Conservation (phyloP, 139 green algal species). For the Desmodesmus armatus region DNA sequence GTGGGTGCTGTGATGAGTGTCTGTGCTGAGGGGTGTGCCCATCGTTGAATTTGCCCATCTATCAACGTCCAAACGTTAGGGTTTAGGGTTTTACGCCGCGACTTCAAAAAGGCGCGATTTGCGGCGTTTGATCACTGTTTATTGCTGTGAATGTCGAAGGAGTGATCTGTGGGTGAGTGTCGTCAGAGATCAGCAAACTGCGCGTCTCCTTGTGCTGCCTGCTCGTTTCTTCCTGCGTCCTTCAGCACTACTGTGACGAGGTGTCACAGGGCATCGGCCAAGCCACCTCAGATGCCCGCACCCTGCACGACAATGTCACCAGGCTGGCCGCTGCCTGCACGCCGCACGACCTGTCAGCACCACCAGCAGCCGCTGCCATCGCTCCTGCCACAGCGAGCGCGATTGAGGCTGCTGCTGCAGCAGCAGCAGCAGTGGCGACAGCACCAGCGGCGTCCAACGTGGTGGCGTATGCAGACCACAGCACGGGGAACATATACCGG, state of each 20-base stretch:
- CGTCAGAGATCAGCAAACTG: neutral
- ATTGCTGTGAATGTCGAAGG: neutral
- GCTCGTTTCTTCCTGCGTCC: neutral
- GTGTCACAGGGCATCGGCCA: conserved; percentile 22
- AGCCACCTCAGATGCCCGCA: neutral
- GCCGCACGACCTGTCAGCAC: too few species aligned
- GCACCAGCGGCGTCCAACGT: neutral
- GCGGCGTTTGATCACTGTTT: neutral
- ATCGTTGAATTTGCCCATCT: neutral
- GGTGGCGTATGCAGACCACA: too few species aligned
- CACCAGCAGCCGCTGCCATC: neutral
- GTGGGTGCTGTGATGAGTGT: neutral
- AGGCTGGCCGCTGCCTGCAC: conserved; percentile 6
- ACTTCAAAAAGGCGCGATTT: neutral
- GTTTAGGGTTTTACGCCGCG: neutral
- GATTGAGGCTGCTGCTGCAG: too few species aligned
- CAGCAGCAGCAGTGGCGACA: neutral
- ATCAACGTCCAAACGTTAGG: neutral
- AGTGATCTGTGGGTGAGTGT: neutral
- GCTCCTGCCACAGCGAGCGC: too few species aligned
- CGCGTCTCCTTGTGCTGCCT: neutral
- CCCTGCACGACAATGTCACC: neutral
- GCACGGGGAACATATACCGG: too few species aligned
- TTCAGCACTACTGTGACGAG: conserved; percentile 34
- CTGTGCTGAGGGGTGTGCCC: neutral